Base-by-base conservation (phyloP, 192 early-diverging fungal genomes). In the Backusella liffmaniae region DNA sequence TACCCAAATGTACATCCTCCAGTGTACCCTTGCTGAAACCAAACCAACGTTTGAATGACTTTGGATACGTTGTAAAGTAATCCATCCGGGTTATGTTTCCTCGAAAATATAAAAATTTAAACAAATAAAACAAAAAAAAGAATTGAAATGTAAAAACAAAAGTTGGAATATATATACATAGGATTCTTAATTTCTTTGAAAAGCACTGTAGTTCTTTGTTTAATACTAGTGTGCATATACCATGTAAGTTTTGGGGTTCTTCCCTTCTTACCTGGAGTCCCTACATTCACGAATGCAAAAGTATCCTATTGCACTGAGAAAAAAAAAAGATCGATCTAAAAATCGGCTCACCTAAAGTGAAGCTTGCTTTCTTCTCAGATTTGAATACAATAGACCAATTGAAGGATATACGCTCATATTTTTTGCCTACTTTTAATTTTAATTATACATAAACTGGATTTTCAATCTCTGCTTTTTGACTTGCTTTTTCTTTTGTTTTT, bases 1-100 rank as follows among this genome's bases (percentile, higher is more conserved):
- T 34, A 76, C 74, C 74, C 23, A 76, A 67, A 21, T 56, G 35
- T 13, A 76, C 74, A 36, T 76, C 67, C 3, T 72, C 44, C 5
- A 72, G 4, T 30, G 39, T 30, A 12, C 39, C 3, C 34, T 16
- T 51, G 9, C 23, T 44, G 2, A 1, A 2, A 35, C 46, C 46
- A 30, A 72, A 72, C 70, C 70, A 72, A 30, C 70, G 39, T 26
- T 39, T 16, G 16, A 72, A 42, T 51, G 70, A 62, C 56, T 62
- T 62, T 62, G 23, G 23, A 62, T 62, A 62, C 10, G 56, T 62
- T 29, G 56, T 62, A 62, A 62, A 29, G 29, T 62, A 62, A 62
- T 62, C 56, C 56, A 62, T 62, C 26, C 12, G 21, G 29, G 3
- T 49, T 49, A 18, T 49, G 29, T 23, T 59, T 26, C 29, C 53